Evolutionary conservation across 1,284 basidiomycete genomes (phyloP).

Genomic region (Anthracocystis setariae): DNA sequence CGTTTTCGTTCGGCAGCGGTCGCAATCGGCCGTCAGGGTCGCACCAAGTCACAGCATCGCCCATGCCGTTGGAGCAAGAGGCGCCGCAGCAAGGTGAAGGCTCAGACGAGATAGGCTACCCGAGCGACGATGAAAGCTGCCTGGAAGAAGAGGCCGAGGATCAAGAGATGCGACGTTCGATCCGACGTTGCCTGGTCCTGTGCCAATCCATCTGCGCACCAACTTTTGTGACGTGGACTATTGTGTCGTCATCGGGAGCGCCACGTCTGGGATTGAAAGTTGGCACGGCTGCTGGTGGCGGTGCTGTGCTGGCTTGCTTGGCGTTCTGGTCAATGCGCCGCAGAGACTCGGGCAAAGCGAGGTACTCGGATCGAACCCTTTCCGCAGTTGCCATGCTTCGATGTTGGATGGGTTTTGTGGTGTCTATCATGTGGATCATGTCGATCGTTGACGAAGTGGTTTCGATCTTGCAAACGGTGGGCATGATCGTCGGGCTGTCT

Average conservation of each 20-base stretch:
- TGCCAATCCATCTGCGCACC: conserved; percentile 57
- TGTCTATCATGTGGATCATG: conserved; percentile 65
- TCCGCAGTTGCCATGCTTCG: conserved; percentile 38
- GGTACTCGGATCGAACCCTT: conserved; percentile 38
- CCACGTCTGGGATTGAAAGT: conserved; percentile 22
- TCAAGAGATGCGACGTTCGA: conserved; percentile 36
- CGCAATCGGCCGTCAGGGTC: neutral
- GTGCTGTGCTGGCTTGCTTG: conserved; percentile 10
- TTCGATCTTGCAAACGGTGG: conserved; percentile 77
- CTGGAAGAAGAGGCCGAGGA: conserved; percentile 53
- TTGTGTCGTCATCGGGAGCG: conserved; percentile 36
- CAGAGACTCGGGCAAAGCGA: conserved; percentile 24
- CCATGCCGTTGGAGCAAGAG: conserved; percentile 7
- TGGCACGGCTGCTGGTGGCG: conserved; percentile 13
- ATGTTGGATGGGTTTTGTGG: conserved; percentile 58
- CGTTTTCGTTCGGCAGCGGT: conserved; percentile 34
- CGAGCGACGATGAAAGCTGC: conserved; percentile 69
- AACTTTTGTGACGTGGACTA: conserved; percentile 56
- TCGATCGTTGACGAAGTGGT: conserved; percentile 64
- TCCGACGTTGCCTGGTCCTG: conserved; percentile 45
- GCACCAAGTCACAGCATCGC: conserved; percentile 6
- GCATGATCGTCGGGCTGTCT: conserved; percentile 91
- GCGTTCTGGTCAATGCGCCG: conserved; percentile 32
- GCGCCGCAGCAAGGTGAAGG: neutral
- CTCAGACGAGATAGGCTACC: neutral